phyloP scores from a whole-genome alignment of 2,329 filamentous ascomycete genomes.

The Penicillium sp. region DNA sequence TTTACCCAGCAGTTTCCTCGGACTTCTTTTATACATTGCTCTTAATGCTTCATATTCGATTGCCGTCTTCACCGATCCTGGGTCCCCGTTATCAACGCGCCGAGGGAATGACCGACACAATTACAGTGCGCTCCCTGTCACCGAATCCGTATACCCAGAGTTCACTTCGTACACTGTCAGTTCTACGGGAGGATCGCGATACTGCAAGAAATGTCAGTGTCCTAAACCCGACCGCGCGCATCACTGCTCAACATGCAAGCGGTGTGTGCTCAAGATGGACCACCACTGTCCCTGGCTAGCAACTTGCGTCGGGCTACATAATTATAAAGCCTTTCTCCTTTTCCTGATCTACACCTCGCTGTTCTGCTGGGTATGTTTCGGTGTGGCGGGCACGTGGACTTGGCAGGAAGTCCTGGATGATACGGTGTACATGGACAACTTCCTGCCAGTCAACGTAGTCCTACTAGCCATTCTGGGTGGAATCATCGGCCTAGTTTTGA shows the following conservation, averaged over 20 bases:
- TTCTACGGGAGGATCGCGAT: conserved; percentile 80
- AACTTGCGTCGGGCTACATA: conserved; percentile 87
- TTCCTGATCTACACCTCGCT: conserved; percentile 87
- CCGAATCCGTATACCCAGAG: conserved; percentile 60
- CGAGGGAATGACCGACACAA: conserved; percentile 33
- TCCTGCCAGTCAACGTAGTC: conserved; percentile 89
- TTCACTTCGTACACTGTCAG: conserved; percentile 87
- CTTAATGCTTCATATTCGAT: conserved; percentile 88
- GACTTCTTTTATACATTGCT: conserved; percentile 70
- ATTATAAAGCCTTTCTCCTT: conserved; percentile 93
- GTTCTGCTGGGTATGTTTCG: conserved; percentile 81
- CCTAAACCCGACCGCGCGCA: conserved; percentile 94
- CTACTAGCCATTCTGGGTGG: conserved; percentile 82
- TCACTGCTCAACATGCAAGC: conserved; percentile 92
- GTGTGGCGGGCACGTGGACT: conserved; percentile 76
- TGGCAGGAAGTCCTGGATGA: conserved; percentile 77
- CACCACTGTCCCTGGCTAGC: conserved; percentile 99
- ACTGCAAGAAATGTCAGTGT: conserved; percentile 96
- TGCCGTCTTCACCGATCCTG: conserved; percentile 90
- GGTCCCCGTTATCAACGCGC: conserved; percentile 55
- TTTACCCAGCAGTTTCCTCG: conserved; percentile 58
- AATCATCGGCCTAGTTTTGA: conserved; percentile 86
- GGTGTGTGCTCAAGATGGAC: conserved; percentile 98
- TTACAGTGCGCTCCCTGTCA: conserved; percentile 81
- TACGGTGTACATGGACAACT: conserved; percentile 68